Percentiles rank a stretch among this genome's conserved stretches.
Evolutionary conservation across 2,329 filamentous ascomycete species (phyloP).

Genomic region (Talaromyces albobiverticillius): DNA sequence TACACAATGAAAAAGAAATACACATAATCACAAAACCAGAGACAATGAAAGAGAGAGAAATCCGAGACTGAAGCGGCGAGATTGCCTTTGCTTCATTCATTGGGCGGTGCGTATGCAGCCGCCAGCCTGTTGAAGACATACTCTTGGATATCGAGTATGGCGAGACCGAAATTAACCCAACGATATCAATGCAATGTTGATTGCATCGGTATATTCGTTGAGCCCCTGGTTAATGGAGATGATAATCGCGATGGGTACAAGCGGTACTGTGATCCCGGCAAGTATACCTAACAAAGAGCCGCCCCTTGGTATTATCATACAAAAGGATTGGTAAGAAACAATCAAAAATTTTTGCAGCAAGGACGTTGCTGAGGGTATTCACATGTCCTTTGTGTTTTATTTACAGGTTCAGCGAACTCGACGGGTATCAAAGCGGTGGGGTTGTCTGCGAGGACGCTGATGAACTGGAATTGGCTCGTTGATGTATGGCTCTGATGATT

Average conservation of each 20-base stretch:
- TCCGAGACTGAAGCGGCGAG: not conserved
- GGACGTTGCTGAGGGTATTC: not conserved
- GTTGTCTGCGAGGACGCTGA: slow-evolving; percentile 28
- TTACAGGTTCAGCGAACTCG: slow-evolving; percentile 14
- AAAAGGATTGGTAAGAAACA: slow-evolving; percentile 1
- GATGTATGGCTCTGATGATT: slow-evolving; percentile 37
- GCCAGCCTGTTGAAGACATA: slow-evolving; percentile 7
- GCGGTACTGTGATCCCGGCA: slow-evolving; percentile 11
- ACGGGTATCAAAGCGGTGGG: slow-evolving; percentile 24
- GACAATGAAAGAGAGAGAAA: not conserved
- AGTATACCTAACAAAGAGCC: slow-evolving; percentile 9
- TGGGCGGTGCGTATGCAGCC: slow-evolving; percentile 1
- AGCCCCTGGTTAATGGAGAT: not conserved
- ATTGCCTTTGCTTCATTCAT: not conserved
- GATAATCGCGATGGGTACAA: not conserved
- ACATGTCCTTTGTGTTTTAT: not conserved
- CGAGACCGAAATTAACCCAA: not conserved
- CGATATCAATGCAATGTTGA: not conserved
- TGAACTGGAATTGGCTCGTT: slow-evolving; percentile 42
- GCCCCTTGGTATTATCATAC: slow-evolving; percentile 7
- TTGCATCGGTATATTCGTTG: not conserved
- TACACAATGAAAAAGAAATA: not conserved
- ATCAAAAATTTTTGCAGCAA: not conserved
- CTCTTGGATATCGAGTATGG: not conserved
- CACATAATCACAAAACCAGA: not conserved